These are phyloP conservation scores for Trypanosoma congolense DNA, from an alignment of 208 protist genomes.

Conservation along the genomic window DNA sequence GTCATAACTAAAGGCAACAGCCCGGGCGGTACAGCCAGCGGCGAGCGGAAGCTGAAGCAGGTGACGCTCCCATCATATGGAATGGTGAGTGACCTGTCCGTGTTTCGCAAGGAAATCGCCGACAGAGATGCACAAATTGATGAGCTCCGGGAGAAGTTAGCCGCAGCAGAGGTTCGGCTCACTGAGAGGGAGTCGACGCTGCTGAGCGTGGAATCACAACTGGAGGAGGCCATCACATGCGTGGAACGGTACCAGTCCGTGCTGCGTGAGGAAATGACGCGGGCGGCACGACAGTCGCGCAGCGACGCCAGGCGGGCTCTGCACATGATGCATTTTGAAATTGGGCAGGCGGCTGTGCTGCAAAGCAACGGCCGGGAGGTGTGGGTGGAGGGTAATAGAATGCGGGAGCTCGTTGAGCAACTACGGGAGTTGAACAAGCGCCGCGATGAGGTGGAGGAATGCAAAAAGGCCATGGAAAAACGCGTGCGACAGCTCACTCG, in stretches of 20 bases:
- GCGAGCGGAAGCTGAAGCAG: slow-evolving; percentile 48
- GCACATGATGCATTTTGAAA: slow-evolving; percentile 65
- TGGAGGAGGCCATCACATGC: slow-evolving; percentile 18
- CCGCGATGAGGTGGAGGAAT: slow-evolving; percentile 47
- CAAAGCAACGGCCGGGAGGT: slow-evolving; percentile 48
- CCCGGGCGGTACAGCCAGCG: slow-evolving; percentile 4
- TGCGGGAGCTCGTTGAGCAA: slow-evolving; percentile 41
- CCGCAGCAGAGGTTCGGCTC: slow-evolving; percentile 23
- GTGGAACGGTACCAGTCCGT: slow-evolving; percentile 41
- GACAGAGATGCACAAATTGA: slow-evolving; percentile 49
- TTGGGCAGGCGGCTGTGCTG: slow-evolving; percentile 63
- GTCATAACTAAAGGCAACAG: not conserved
- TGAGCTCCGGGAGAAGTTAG: slow-evolving; percentile 30
- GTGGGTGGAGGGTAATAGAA: slow-evolving; percentile 66
- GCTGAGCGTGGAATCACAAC: slow-evolving; percentile 20
- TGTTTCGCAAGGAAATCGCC: slow-evolving; percentile 53
- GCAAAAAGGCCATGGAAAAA: slow-evolving; percentile 50
- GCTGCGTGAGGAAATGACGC: slow-evolving; percentile 52
- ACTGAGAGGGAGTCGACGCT: slow-evolving; percentile 29
- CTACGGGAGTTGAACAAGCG: slow-evolving; percentile 32
- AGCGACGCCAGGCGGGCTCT: slow-evolving; percentile 53
- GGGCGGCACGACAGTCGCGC: slow-evolving; percentile 30
- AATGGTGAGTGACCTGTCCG: slow-evolving; percentile 36
- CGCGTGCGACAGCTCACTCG: slow-evolving; percentile 44
- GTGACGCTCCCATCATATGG: slow-evolving; percentile 53